Evolutionary conservation across 108 stramenopile genomes (phyloP).

Genomic region (Cylindrotheca closterium): DNA sequence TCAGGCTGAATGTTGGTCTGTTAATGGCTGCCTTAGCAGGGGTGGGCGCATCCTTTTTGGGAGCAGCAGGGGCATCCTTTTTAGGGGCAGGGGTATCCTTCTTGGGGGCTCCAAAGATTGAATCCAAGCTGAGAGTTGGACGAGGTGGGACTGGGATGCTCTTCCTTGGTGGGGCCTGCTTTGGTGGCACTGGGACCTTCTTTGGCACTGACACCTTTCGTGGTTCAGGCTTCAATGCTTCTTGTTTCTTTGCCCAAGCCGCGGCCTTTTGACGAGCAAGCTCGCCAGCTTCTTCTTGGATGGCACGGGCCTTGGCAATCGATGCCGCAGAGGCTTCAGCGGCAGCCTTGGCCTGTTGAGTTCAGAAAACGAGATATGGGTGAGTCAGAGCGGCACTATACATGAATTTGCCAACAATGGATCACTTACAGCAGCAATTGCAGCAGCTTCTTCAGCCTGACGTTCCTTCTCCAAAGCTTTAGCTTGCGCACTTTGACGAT

Average conservation of each 20-base stretch:
- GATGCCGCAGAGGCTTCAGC: slow-evolving; percentile 61
- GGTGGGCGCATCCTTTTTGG: slow-evolving; percentile 3
- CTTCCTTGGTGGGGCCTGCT: slow-evolving; percentile 13
- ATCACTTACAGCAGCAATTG: slow-evolving; percentile 52
- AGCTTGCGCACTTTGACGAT: slow-evolving; percentile 35
- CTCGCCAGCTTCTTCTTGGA: slow-evolving; percentile 64
- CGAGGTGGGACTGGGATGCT: slow-evolving; percentile 5
- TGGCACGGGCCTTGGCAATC: slow-evolving; percentile 54
- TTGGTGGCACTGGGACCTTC: slow-evolving; percentile 3
- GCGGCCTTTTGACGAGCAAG: slow-evolving; percentile 57
- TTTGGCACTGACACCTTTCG: slow-evolving; percentile 2
- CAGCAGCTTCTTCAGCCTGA: slow-evolving; percentile 56
- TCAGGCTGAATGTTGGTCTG: slow-evolving; percentile 15
- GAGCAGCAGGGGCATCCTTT: slow-evolving; percentile 5
- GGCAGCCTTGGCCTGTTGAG: slow-evolving; percentile 41
- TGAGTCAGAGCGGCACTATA: not conserved
- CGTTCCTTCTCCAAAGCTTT: slow-evolving; percentile 46
- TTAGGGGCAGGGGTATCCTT: not conserved
- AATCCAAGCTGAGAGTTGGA: slow-evolving; percentile 9
- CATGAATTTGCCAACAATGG: not conserved
- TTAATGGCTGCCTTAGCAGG: not conserved
- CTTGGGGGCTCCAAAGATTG: not conserved
- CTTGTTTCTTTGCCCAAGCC: slow-evolving; percentile 60
- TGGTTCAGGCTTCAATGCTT: slow-evolving; percentile 17
- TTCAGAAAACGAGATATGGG: not conserved